Conservation (phyloP, 179 eudicot genomes). For the Silene coronaria region DNA sequence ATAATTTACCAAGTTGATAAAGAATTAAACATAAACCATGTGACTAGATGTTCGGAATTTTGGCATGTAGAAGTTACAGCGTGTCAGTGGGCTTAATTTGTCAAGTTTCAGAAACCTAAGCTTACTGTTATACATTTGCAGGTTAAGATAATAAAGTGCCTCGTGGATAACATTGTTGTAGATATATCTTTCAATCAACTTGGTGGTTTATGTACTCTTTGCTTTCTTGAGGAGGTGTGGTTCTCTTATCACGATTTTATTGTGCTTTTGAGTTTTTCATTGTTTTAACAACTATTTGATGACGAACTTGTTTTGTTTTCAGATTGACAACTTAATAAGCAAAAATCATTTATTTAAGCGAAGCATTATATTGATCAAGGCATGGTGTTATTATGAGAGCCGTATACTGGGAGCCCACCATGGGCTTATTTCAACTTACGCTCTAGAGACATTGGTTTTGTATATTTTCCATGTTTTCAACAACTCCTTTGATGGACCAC, state of each 20-base stretch:
- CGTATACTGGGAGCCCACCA: constrained; percentile 96
- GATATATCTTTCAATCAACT: constrained; percentile 94
- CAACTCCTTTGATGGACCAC: constrained; percentile 82
- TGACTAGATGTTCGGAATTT: not conserved
- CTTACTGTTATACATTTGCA: constrained; percentile 27
- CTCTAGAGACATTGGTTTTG: constrained; percentile 91
- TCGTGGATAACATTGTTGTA: constrained; percentile 89
- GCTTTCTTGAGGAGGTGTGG: constrained; percentile 89
- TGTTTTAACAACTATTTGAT: not conserved
- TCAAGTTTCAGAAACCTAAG: not conserved
- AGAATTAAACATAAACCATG: not conserved
- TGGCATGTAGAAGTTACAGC: not conserved
- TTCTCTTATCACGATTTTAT: constrained; percentile 16
- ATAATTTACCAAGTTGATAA: constrained; percentile 1
- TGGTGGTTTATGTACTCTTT: constrained; percentile 93
- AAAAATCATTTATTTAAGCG: constrained; percentile 88
- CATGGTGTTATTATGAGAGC: constrained; percentile 98
- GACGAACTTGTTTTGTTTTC: constrained; percentile 4
- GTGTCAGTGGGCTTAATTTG: not conserved
- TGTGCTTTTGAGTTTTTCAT: constrained; percentile 1
- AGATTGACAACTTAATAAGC: constrained; percentile 76
- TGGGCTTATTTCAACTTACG: constrained; percentile 94
- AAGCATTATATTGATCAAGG: constrained; percentile 88
- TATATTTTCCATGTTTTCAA: constrained; percentile 92
- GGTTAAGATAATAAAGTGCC: constrained; percentile 95